Conservation (phyloP, 2,329 filamentous ascomycete genomes). For the Calcarisporium arbuscula region DNA sequence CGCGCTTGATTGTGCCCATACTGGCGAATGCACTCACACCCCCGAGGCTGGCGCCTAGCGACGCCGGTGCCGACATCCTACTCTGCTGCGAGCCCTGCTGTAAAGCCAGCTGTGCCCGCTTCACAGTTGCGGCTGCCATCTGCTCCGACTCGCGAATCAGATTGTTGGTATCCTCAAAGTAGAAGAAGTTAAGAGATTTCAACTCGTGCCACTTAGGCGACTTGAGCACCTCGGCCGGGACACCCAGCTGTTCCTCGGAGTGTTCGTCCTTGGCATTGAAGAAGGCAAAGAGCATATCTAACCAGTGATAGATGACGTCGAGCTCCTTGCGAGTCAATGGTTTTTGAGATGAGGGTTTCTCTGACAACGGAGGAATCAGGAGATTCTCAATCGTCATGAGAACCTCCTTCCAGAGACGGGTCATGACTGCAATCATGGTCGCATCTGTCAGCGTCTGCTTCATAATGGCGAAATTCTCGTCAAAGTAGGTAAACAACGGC, state of each 20-base stretch:
- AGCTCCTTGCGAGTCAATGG: conserved; percentile 81
- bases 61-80: conserved; percentile 62
- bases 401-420: conserved; percentile 94
- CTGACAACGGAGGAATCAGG: conserved; percentile 86
- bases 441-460: conserved; percentile 90
- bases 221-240: conserved; percentile 86
- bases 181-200: conserved; percentile 96
- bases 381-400: conserved; percentile 84
- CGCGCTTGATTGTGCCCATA: conserved; percentile 59
- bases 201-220: conserved; percentile 98
- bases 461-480: conserved; percentile 99
- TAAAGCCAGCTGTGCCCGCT: conserved; percentile 65
- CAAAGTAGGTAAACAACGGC: conserved; percentile 87
- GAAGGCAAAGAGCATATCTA: conserved; percentile 84
- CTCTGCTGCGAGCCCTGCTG: conserved; percentile 46
- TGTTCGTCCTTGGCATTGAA: conserved; percentile 90
- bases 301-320: conserved; percentile 92
- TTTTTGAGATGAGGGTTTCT: conserved; percentile 84
- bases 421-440: conserved; percentile 99
- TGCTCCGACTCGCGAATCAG: conserved; percentile 92
- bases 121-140: conserved; percentile 83
- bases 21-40: conserved; percentile 48
- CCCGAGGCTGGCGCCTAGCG: conserved; percentile 28
- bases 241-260: conserved; percentile 72
- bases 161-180: conserved; percentile 86